phyloP scores from a whole-genome alignment of 2,329 filamentous ascomycete genomes.

The Sporothrix curviconia region DNA sequence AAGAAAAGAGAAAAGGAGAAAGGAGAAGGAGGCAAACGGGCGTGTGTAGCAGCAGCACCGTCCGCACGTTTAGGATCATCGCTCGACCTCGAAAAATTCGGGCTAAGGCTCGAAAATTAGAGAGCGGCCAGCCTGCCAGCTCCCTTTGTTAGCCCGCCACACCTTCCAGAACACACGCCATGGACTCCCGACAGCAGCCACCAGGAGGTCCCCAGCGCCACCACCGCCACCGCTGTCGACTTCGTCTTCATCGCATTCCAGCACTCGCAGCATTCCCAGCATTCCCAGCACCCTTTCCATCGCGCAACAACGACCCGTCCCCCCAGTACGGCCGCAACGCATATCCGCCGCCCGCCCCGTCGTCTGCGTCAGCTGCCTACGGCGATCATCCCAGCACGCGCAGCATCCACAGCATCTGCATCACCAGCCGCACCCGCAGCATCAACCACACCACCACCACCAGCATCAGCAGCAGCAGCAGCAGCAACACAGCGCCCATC shows the following conservation, averaged over 20 bases:
- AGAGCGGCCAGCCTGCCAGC: not conserved
- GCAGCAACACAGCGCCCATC: constrained; percentile 18
- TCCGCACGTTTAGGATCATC: too few relatives aligned
- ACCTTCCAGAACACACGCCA: constrained; percentile 25
- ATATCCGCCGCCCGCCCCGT: constrained; percentile 23
- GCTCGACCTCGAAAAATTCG: too few relatives aligned
- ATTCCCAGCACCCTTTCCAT: too few relatives aligned
- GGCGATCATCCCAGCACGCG: constrained; percentile 23
- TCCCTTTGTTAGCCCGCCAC: too few relatives aligned
- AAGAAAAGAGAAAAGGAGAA: not conserved
- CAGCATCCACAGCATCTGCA: not conserved
- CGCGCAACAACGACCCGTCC: constrained; percentile 26
- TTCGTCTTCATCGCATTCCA: not conserved
- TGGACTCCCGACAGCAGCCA: constrained; percentile 32
- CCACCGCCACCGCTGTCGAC: constrained; percentile 14
- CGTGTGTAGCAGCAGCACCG: too few relatives aligned
- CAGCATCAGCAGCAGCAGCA: constrained; percentile 9
- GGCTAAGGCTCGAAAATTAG: not conserved
- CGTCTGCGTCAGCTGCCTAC: constrained; percentile 22
- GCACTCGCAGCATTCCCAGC: too few relatives aligned
- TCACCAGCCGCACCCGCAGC: constrained; percentile 22
- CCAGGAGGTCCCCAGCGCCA: constrained; percentile 22
- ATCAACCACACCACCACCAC: not conserved
- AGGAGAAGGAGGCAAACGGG: not conserved
- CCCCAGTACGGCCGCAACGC: constrained; percentile 27